Evolutionary conservation across 2,329 filamentous ascomycete species (phyloP), one percentile per base, ranked within the genome.

Genomic region (Bipolaris gigantea): DNA sequence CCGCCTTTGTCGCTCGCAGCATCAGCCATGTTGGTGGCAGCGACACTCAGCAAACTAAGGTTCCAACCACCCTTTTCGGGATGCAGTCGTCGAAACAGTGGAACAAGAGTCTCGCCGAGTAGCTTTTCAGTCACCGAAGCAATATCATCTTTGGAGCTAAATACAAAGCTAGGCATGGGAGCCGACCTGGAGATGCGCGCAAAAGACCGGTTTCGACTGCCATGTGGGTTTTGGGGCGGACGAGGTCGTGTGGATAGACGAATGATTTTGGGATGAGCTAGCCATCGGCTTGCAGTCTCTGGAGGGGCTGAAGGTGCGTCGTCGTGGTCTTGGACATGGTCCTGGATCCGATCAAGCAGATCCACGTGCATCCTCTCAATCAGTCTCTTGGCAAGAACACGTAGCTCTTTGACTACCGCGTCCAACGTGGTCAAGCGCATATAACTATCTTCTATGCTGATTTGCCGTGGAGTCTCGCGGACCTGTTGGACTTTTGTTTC

Each of bases 391-490:
- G 88, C 81, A 2, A 97, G 77, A 55, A 83, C 81, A n/a, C 78
- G 74, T 36, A 97, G 78, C 73, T 95, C 88, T 58, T 83, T 84
- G 38, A 79, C 76, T 27, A 95, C 85, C 54, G 86, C 81, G 1
- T 83, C 73, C 47, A 88, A 70, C 0, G 81, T 85, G 61, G 88
- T 83, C 1, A 96, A 78, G 0, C 86, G 85, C 21, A 84, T 82
- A 71, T 96, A 97, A 15, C 91, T 94, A 74, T 97, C 92, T 70
- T 97, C 93, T 59, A 97, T 94, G 72, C 90, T 94, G 70, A 97
- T 95, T 73, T 97, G 92, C 1, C 85, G 86, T 0, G 93, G 93
- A 1, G 95, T 75, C 40, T 86, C 83, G 62, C 84, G 84, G 2
- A 86, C 88, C 58, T 86, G 81, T 45, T 86, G 85, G 16, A 97